A percentile compares a stretch with the other conserved stretches of the same genome.
phyloP scores from a whole-genome alignment of 495 filamentous ascomycete species.

The Neurospora africana region DNA sequence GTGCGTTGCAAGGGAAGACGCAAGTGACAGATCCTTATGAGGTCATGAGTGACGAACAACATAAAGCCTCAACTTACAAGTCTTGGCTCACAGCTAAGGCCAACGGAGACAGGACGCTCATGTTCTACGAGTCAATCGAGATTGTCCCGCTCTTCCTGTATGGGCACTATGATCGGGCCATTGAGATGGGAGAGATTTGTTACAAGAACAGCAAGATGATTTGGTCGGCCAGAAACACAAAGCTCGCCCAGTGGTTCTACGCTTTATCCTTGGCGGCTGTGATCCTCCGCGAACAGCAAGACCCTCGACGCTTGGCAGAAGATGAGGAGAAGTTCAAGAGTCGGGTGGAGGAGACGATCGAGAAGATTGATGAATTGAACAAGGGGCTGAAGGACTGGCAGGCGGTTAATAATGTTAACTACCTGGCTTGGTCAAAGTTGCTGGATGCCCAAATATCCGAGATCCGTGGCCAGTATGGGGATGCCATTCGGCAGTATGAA shows the following conservation, averaged over 20 bases:
- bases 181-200: slow-evolving; percentile 55
- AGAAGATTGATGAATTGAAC: slow-evolving; percentile 42
- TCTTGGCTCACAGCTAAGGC: slow-evolving; percentile 36
- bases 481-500: slow-evolving; percentile 59
- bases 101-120: slow-evolving; percentile 42
- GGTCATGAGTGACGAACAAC: slow-evolving; percentile 63
- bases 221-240: slow-evolving; percentile 63
- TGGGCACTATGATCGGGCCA: slow-evolving; percentile 60
- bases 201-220: slow-evolving; percentile 47
- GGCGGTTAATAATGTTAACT: slow-evolving; percentile 63
- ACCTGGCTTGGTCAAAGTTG: slow-evolving; percentile 62
- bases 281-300: slow-evolving; percentile 46
- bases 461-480: slow-evolving; percentile 48
- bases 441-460: slow-evolving; percentile 66
- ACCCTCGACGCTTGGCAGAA: slow-evolving; percentile 37
- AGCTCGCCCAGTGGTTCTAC: slow-evolving; percentile 56
- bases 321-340: slow-evolving; percentile 33
- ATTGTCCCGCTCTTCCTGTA: slow-evolving; percentile 66
- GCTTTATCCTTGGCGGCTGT: slow-evolving; percentile 56
- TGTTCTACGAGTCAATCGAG: slow-evolving; percentile 63
- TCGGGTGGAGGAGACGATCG: slow-evolving; percentile 44
- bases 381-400: slow-evolving; percentile 59
- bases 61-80: slow-evolving; percentile 56
- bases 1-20: slow-evolving; percentile 80
- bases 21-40: slow-evolving; percentile 40